Conservation (phyloP, 306 rosid genomes). For the Phaseolus lunatus region DNA sequence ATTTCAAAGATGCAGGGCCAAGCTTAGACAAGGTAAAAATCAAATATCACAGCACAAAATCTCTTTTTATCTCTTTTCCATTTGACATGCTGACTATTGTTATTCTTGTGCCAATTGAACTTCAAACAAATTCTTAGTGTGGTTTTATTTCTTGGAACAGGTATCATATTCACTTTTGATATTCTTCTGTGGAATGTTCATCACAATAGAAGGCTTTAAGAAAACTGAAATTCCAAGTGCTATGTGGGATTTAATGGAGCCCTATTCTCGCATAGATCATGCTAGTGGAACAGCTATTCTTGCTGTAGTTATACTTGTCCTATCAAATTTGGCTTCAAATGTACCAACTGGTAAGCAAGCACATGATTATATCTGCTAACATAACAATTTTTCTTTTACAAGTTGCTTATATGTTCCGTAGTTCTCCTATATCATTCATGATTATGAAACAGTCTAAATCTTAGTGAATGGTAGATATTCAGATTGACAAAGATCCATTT, state of each 20-base stretch:
- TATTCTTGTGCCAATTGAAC: constrained; percentile 1
- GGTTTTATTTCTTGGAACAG: constrained; percentile 52
- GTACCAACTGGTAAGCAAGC: constrained; percentile 81
- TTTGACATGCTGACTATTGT: neutral
- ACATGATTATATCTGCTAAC: neutral
- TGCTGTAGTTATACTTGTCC: constrained; percentile 68
- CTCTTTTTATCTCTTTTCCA: neutral
- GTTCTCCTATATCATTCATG: neutral
- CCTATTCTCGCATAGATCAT: constrained; percentile 65
- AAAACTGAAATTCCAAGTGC: constrained; percentile 86
- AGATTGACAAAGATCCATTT: neutral
- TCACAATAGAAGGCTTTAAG: constrained; percentile 88
- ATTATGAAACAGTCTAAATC: neutral
- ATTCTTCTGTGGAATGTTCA: constrained; percentile 96
- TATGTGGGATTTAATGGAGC: constrained; percentile 81
- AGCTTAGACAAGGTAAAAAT: constrained; percentile 81
- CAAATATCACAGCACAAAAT: neutral
- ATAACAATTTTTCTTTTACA: neutral
- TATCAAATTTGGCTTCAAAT: constrained; percentile 92
- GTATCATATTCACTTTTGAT: constrained; percentile 90
- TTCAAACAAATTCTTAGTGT: constrained; percentile 6
- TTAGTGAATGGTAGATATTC: neutral
- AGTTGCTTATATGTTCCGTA: neutral
- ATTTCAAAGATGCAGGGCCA: constrained; percentile 89
- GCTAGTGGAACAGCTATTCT: constrained; percentile 67